Conservation (phyloP, 306 rosid genomes). For the Prunus dulcis region DNA sequence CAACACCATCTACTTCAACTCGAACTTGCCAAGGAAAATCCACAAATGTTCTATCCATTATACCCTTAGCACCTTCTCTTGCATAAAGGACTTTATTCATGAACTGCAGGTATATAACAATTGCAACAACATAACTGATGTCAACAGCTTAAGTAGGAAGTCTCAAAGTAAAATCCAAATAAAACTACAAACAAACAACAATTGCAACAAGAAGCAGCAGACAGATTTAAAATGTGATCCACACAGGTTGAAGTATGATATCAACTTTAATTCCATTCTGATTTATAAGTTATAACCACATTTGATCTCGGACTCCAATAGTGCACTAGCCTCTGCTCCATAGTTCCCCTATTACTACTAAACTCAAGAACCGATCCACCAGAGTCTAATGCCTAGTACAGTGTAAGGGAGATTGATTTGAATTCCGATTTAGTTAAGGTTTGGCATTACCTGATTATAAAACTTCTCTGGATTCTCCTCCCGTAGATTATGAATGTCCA, state of each 20-base stretch:
- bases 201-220: neutral
- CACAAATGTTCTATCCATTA: slow-evolving; percentile 92
- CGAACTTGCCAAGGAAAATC: slow-evolving; percentile 94
- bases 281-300: neutral
- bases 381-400: neutral
- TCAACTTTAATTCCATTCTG: neutral
- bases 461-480: slow-evolving; percentile 99
- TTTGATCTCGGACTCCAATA: neutral
- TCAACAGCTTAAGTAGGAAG: neutral
- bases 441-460: slow-evolving; percentile 76
- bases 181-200: neutral
- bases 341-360: neutral
- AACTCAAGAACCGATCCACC: neutral
- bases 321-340: neutral
- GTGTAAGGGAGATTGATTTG: neutral
- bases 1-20: slow-evolving; percentile 94
- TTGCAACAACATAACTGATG: neutral
- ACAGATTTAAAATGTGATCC: neutral
- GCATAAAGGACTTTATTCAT: slow-evolving; percentile 99
- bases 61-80: slow-evolving; percentile 94
- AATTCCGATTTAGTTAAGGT: neutral
- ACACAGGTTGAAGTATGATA: neutral
- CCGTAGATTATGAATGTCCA: slow-evolving; percentile 94
- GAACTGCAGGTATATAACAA: slow-evolving; percentile 59
- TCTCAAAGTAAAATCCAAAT: neutral